Evolutionary conservation across 345 rosid genomes (phyloP), one percentile per base, ranked within the genome.

Genomic region (Eucalyptus albens): DNA sequence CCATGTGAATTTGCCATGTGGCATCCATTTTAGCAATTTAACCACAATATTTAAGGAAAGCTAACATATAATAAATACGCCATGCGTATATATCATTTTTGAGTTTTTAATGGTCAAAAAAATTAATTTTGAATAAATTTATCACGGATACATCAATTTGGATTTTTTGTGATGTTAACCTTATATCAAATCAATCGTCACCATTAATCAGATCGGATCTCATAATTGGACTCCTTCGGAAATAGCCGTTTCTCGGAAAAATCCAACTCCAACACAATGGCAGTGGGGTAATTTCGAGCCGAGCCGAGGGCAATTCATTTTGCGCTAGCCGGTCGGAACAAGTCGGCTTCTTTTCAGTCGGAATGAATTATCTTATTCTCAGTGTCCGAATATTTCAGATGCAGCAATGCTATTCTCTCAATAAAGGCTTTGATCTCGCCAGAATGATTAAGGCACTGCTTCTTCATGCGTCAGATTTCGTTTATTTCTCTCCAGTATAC

Each of bases 91-190:
- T n/a, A 65, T 0, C 1, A 65, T 0, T n/a, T n/a, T 67, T 9
- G 0, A 2, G 11, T 8, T 16, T 67, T 31, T 31, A 0, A 0
- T 16, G 0, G 0, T 2, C 2, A 17, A 67, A 67, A 15, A 31
- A 67, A 31, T 67, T 4, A 67, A 0, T 67, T 4, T 67, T 0
- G 0, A 0, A 8, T 31, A 31, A 67, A n/a, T 67, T 67, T n/a
- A 0, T 62, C 5, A 6, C 0, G 1, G 0, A 0, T 62, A 0
- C 4, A 62, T 0, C 1, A 2, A 0, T 13, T 62, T 15, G 0
- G 0, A 0, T n/a, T 8, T n/a, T 67, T n/a, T 8, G 14, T 62
- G 3, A 0, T 29, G 2, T 24, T 24, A 22, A 22, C 0, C 1
- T 0, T 56, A 24, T 56, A 56, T 56, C 13, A 56, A 56, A 24